These are phyloP conservation scores for Acanthamoeba healyi DNA, from an alignment of 208 protist genomes.

Conservation along the genomic window DNA sequence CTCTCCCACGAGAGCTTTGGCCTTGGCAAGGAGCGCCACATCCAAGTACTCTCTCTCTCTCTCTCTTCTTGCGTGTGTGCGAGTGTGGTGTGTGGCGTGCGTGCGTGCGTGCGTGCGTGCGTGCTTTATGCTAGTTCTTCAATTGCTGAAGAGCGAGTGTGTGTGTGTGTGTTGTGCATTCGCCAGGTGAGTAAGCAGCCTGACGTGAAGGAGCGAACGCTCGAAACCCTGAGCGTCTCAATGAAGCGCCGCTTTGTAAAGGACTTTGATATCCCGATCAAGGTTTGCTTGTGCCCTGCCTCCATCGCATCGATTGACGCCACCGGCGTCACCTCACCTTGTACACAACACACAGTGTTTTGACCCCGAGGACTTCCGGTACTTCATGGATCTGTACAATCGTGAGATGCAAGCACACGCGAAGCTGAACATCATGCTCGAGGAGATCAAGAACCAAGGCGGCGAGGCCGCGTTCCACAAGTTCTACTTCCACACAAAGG, in stretches of 20 bases:
- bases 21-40: background rate
- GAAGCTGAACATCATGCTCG: conserved; percentile 8
- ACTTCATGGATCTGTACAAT: background rate
- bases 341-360: background rate
- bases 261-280: conserved; percentile 27
- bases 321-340: background rate
- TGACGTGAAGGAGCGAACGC: background rate
- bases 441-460: conserved; percentile 22
- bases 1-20: conserved; percentile 36
- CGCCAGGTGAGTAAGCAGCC: conserved; percentile 6
- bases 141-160: background rate
- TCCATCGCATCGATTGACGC: background rate
- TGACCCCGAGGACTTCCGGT: conserved; percentile 1
- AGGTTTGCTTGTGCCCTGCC: background rate
- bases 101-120: background rate
- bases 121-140: too few species aligned
- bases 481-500: conserved; percentile 4
- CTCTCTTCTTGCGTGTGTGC: background rate
- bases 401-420: background rate
- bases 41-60: background rate
- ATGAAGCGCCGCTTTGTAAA: conserved; percentile 34
- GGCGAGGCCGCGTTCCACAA: conserved; percentile 17
- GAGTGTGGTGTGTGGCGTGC: too few species aligned
- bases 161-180: background rate
- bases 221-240: conserved; percentile 7